These are phyloP conservation scores for Suillus clintonianus DNA, from an alignment of 768 basidiomycete species.

Conservation along the genomic window DNA sequence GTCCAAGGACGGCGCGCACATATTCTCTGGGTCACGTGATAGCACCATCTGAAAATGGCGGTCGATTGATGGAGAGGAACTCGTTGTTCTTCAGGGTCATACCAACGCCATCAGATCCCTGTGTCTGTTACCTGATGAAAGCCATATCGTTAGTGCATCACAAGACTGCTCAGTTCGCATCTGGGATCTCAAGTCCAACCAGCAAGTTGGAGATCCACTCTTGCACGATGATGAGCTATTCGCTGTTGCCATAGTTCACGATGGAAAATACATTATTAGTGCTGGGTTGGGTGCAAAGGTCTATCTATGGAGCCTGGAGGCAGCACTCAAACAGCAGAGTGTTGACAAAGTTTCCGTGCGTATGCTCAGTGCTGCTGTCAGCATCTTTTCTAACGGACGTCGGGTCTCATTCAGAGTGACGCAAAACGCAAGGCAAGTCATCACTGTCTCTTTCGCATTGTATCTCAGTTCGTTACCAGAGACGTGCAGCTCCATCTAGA, in stretches of 20 bases:
- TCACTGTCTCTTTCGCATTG: not conserved
- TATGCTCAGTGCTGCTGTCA: too few relatives aligned
- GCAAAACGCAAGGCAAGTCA: not conserved
- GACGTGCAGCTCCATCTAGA: not conserved
- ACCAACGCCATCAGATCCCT: not conserved
- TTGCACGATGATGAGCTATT: conserved; percentile 85
- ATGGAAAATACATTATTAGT: conserved; percentile 79
- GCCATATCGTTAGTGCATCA: not conserved
- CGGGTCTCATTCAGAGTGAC: not conserved
- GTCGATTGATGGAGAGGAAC: not conserved
- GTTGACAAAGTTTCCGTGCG: too few relatives aligned
- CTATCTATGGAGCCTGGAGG: conserved; percentile 77
- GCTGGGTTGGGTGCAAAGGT: conserved; percentile 77
- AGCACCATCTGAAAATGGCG: not conserved
- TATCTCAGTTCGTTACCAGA: not conserved
- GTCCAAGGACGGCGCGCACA: not conserved
- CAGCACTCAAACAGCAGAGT: not conserved
- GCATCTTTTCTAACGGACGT: too few relatives aligned
- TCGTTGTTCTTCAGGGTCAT: not conserved
- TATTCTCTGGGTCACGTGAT: not conserved
- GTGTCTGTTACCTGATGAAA: not conserved
- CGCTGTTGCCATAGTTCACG: conserved; percentile 72
- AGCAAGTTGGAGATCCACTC: conserved; percentile 32
- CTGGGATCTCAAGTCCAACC: not conserved
- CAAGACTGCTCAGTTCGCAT: not conserved